Evolutionary conservation across 805 yeast genomes (phyloP), one percentile per base, ranked within the genome.

Genomic region (Teunomyces tritomae): DNA sequence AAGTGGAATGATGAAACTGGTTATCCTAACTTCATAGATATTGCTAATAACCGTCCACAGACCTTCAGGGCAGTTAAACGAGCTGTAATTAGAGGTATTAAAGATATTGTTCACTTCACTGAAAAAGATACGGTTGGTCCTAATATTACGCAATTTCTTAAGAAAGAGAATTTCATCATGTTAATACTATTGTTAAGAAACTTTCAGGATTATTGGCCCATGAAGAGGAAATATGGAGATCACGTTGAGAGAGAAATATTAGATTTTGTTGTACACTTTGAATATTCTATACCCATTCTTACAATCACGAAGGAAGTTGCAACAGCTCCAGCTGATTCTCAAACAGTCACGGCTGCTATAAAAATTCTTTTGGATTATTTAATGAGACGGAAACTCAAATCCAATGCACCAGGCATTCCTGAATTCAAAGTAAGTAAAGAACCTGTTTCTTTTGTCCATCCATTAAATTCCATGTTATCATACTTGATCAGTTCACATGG

Each of bases 191-290:
- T 83, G n/a, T 67, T 83, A 26, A 72, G 77, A 45, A 60, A 71
- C 13, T 84, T 82, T 59, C 86, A 84, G 56, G 82, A 84, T 20
- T 77, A 78, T 34, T 79, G 79, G 73, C 70, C 76, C 24, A 64
- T 84, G 27, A 70, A 62, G 47, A 73, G 89, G 49, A 83, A 83
- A 51, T 71, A 72, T 39, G 92, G 89, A 8, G 84, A 82, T 6
- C 92, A 86, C 65, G 87, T 85, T 28, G 78, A 79, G 47, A 72
- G 71, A 44, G 89, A 85, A 56, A 70, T 72, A 35, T 68, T 68
- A 27, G 79, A 73, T 37, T 83, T 75, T 53, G 69, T 74, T 14
- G 61, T 76, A 1, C 83, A 83, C 54, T 68, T 77, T 43, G 77
- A 76, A 47, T 72, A 74, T 45, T 73, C 82, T 0, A 63, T 74